Base-by-base conservation (phyloP, 2,329 filamentous ascomycete genomes). In the Mariannaea sp. region DNA sequence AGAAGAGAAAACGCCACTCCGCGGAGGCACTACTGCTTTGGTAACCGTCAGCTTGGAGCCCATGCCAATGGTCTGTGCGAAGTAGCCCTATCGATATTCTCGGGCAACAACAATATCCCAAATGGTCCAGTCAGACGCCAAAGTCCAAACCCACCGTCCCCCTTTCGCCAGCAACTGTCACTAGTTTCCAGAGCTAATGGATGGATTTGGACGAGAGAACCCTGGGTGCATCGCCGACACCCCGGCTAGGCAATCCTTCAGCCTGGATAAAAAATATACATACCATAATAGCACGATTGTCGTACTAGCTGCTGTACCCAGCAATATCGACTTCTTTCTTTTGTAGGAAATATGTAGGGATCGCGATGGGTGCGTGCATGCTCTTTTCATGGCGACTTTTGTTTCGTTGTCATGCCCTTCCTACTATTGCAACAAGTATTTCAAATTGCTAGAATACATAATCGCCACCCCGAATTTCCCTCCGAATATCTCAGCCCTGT, bases 11-110 rank as follows among this genome's bases (percentile, higher is more conserved):
- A 16, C 36, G 35, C 35, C 26, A 27, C 35, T 16, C 17, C 35
- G 30, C 13, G 35, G 45, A 48, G 45, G 32, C n/a, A 22, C 26
- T 7, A 33, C 35, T 26, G 39, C 40, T 48, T 30, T 16, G 45
- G 45, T 48, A 48, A 40, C n/a, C 22, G 22, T 38, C 20, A 27
- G 22, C 36, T 17, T n/a, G 6, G n/a, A 35, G 17, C 32, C 14
- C 13, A n/a, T n/a, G n/a, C n/a, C n/a, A n/a, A n/a, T n/a, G n/a
- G n/a, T n/a, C 29, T 4, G 29, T 32, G 29, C 29, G 9, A 6
- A 13, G 32, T n/a, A 46, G 22, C 14, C 20, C 30, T 38, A 36
- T 48, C 27, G 6, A 22, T 14, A 32, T 32, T 19, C 16, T 7
- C 20, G 17, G n/a, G 3, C 33, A 38, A 24, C n/a, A n/a, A n/a